Evolutionary conservation across 805 yeast genomes (phyloP), one percentile per base, ranked within the genome.

Genomic region (Schwanniomyces pseudopolymorphus): DNA sequence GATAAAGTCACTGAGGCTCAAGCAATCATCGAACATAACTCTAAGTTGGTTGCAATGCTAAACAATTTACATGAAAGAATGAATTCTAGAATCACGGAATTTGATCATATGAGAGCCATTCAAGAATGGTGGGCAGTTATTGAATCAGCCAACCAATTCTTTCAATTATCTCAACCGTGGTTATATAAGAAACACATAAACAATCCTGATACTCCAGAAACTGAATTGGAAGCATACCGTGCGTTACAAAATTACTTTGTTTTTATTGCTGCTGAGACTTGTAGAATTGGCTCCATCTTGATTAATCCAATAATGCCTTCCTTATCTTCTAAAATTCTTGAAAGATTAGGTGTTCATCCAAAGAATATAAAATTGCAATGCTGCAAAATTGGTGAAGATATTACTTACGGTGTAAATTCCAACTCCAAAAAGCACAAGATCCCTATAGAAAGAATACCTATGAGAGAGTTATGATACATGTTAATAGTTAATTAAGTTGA

Each of bases 141-240:
- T 14, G 79, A 80, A 41, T 64, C 71, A 13, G 84, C 87, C 1
- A 92, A 92, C 58, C 70, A 70, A 16, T 77, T 85, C 26, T 75
- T 90, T 51, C 96, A 89, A 58, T 69, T 64, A 1, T 67, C 81
- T 5, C 84, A 82, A 55, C 97, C 97, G 0, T 92, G 98, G 98
- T 63, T 68, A 7, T 66, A 73, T 42, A 69, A 68, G 19, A 69
- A 67, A 39, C 33, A 39, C 24, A 39, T 61, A 8, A 53, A 55
- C 33, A 40, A 50, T 7, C 55, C 57, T 1, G 50, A 55, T 3
- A 48, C 52, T 1, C 63, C 63, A 7, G 53, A 54, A 13, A 47
- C 47, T 5, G 61, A 61, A 8, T 42, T 22, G 16, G 39, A 45
- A 8, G 46, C 39, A 9, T 51, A 53, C 37, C 42, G 47, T 24